Percentiles rank a stretch among this genome's conserved stretches.
Evolutionary conservation across 352 stramenopile species (phyloP).

Genomic region (Peronospora belbahrii): DNA sequence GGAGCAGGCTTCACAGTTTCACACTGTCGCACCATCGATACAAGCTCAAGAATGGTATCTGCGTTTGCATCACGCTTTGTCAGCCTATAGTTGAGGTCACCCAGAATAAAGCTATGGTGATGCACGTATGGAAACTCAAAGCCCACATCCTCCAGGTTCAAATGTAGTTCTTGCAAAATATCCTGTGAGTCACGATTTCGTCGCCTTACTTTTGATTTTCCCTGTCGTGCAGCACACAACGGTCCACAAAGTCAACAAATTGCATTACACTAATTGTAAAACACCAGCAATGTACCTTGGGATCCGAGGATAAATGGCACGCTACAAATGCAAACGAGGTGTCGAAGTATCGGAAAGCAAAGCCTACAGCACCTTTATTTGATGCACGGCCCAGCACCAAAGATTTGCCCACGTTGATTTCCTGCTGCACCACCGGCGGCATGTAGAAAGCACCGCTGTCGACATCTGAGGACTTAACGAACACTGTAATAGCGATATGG

Average conservation of each 20-base stretch:
- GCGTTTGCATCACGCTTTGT: constrained; percentile 43
- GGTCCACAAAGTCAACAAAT: not conserved
- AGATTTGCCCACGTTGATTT: constrained; percentile 72
- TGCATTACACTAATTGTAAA: not conserved
- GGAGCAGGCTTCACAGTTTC: constrained; percentile 21
- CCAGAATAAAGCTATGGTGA: constrained; percentile 85
- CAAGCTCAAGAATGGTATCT: constrained; percentile 53
- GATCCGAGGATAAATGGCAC: constrained; percentile 84
- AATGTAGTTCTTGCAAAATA: constrained; percentile 68
- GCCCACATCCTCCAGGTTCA: constrained; percentile 73
- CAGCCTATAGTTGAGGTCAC: constrained; percentile 88
- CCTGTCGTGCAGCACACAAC: constrained; percentile 15
- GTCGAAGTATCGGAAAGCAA: constrained; percentile 84
- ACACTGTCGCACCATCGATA: constrained; percentile 36
- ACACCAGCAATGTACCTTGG: constrained; percentile 31
- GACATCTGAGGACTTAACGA: constrained; percentile 58
- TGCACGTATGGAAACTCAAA: constrained; percentile 83
- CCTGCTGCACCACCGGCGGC: constrained; percentile 57
- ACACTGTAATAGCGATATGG: constrained; percentile 84
- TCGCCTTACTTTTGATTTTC: constrained; percentile 63
- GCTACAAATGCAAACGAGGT: constrained; percentile 82
- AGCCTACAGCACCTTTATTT: constrained; percentile 88
- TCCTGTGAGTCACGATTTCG: constrained; percentile 68
- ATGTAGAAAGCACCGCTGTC: constrained; percentile 74
- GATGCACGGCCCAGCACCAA: constrained; percentile 68